These are phyloP conservation scores for Xylariaceae sp. DNA, from an alignment of 2,329 filamentous ascomycete genomes.

Conservation along the genomic window DNA sequence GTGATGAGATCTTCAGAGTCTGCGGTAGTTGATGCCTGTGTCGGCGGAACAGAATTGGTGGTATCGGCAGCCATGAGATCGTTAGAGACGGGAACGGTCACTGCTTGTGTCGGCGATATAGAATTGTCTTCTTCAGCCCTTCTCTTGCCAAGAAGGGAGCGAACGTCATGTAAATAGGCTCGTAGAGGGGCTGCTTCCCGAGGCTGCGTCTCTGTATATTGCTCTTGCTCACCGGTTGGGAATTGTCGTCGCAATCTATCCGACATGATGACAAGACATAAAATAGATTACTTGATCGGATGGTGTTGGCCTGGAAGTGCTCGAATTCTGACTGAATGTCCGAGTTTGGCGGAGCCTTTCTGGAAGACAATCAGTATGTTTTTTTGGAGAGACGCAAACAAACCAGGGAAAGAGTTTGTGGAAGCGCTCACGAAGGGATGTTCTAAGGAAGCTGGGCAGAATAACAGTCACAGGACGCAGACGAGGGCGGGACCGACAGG, in stretches of 20 bases:
- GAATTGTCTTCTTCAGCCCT: constrained; percentile 11
- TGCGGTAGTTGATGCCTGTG: too few species aligned
- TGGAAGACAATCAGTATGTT: neutral
- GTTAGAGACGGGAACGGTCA: neutral
- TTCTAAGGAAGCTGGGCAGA: neutral
- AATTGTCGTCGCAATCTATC: constrained; percentile 2
- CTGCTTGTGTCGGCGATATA: neutral
- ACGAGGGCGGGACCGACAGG: neutral
- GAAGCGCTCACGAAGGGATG: neutral
- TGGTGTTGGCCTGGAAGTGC: neutral
- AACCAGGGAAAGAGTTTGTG: neutral
- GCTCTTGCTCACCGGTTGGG: constrained; percentile 14
- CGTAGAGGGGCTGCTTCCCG: constrained; percentile 9
- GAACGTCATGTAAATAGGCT: constrained; percentile 21
- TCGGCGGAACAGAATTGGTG: neutral
- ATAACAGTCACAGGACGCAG: neutral
- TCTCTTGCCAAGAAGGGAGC: constrained; percentile 21
- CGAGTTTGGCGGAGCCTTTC: neutral
- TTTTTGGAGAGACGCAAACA: neutral
- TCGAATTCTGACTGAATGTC: too few species aligned
- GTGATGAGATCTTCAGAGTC: too few species aligned
- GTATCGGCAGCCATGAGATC: neutral
- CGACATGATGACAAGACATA: constrained; percentile 6
- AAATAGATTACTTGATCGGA: neutral
- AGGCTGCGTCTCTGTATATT: neutral